Conservation (phyloP, 1,139 yeast genomes). For the Candida sp. region DNA sequence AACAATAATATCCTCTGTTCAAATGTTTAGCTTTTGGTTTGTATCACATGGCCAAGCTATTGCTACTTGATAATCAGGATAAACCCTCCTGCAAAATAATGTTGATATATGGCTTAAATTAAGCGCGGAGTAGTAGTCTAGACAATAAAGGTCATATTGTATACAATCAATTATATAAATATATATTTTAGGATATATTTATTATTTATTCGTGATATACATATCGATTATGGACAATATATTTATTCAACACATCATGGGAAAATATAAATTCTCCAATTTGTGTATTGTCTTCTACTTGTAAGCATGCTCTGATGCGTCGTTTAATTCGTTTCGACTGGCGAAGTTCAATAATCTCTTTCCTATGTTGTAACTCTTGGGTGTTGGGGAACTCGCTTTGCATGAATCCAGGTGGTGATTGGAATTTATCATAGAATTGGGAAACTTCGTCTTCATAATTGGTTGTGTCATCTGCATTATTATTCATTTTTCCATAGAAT, state of each 20-base stretch:
- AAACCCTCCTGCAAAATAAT: background rate
- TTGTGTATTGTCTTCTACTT: slow-evolving; percentile 8
- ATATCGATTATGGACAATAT: slow-evolving; percentile 9
- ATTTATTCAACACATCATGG: slow-evolving; percentile 13
- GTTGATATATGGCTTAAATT: background rate
- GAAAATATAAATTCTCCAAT: slow-evolving; percentile 16
- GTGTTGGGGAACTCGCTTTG: slow-evolving; percentile 61
- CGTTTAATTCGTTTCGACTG: slow-evolving; percentile 16
- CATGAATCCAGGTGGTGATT: slow-evolving; percentile 67
- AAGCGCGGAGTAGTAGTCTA: background rate
- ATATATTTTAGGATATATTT: background rate
- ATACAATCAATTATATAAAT: background rate
- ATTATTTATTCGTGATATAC: slow-evolving; percentile 12
- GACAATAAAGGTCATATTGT: background rate
- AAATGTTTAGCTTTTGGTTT: background rate
- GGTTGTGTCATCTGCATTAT: slow-evolving; percentile 12
- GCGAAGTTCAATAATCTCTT: slow-evolving; percentile 12
- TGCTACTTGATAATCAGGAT: background rate
- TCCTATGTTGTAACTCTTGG: slow-evolving; percentile 37
- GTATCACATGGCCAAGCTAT: background rate
- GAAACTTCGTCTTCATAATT: slow-evolving; percentile 17
- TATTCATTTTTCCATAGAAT: slow-evolving; percentile 17
- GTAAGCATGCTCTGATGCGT: slow-evolving; percentile 13
- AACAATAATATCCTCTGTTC: background rate
- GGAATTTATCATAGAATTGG: slow-evolving; percentile 41